Evolutionary conservation across 225 moss, liverwort and hornwort species (phyloP), one percentile per base, ranked within the genome.

Genomic region (Anthoceros angustus): DNA sequence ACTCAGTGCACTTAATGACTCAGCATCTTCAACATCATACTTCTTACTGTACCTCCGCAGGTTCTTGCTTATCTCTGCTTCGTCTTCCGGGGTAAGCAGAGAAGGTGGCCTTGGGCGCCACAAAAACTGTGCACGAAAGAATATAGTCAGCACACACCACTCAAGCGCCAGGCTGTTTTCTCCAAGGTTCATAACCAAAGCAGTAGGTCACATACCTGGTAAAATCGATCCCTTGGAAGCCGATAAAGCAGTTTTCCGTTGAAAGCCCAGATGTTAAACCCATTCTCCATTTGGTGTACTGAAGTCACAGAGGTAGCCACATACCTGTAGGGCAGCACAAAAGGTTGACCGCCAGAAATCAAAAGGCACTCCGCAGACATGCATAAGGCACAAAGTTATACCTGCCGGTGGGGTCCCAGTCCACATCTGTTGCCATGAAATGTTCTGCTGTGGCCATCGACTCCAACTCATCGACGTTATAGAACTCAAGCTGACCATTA

Each of bases 351-450:
- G 63, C 63, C 25, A 69, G 0, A 9, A 0, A 16, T 64, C 26
- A 61, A 14, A 68, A 42, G 11, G 3, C 40, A 26, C 14, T 61
- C 7, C 39, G 46, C 42, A 63, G 23, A 63, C 12, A 21, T 7
- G 23, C 64, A 42, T 20, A 62, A 26, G 26, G 62, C 14, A 67
- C 42, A 63, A 40, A 25, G 40, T 61, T 76, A 73, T 75, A 78
- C 95, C 95, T 99, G 84, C 98, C 98, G 65, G 98, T 99, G 70
- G 98, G 98, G 73, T 99, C 98, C 98, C 98, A 99, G 67, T 99
- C 98, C 39, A 99, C 87, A 70, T 99, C 98, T 10, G 98, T 99
- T 48, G 98, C 98, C 98, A 99, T 92, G 72, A 99, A 99, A 70
- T 99, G 98, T 78, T 99, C 98, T n/a, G 77, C 98, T 62, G 87